Percentiles rank a stretch among this genome's conserved stretches.
phyloP scores from a whole-genome alignment of 805 yeast species.

The fission yeast (Schizosaccharomyces pombe) region ASM294v3 CU329670.1:1898001-1898500 shows the following conservation, averaged over 20 bases:
- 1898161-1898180: conserved; percentile 13
- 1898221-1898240: conserved; percentile 8
- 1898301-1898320: conserved; percentile 68
- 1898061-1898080: not conserved
- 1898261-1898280: conserved; percentile 16
- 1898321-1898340: conserved; percentile 97
- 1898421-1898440: conserved; percentile 75
- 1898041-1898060: not conserved
- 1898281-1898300: conserved; percentile 16
- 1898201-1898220: conserved; percentile 15
- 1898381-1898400: conserved; percentile 79
- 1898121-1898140: conserved; percentile 7
- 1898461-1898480: conserved; percentile 61
- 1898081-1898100: not conserved
- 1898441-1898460: conserved; percentile 75
- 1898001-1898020: not conserved
- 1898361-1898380: conserved; percentile 53
- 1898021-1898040: not conserved
- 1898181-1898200: conserved; percentile 11
- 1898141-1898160: conserved; percentile 13
- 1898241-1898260: conserved; percentile 8
- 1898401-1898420: conserved; percentile 77
- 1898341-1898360: conserved; percentile 85
- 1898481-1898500: conserved; percentile 66
- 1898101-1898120: conserved; percentile 12